A percentile compares a stretch with the other conserved stretches of the same genome.
These are phyloP conservation scores for Aphanomyces astaci DNA, from an alignment of 352 stramenopile genomes.

Conservation along the genomic window DNA sequence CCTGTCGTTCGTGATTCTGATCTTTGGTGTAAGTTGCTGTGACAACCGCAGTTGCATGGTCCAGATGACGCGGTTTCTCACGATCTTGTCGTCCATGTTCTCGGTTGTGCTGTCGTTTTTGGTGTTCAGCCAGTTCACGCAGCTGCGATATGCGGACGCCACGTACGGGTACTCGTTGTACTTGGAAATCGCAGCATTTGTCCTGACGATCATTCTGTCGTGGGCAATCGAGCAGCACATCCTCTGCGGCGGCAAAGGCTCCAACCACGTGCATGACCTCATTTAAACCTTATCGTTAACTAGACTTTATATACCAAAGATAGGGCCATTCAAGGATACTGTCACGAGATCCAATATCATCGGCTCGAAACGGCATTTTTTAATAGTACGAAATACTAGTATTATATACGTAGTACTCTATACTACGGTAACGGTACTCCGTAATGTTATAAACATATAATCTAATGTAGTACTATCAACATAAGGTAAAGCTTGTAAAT, in stretches of 20 bases:
- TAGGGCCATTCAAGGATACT: no score
- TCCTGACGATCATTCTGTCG: not conserved
- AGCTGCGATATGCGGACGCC: not conserved
- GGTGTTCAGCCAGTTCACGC: constrained; percentile 6
- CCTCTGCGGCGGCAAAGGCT: not conserved
- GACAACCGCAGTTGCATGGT: constrained; percentile 16
- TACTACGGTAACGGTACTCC: no score
- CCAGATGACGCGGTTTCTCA: constrained; percentile 7
- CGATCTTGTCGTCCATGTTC: not conserved
- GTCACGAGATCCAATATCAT: no score
- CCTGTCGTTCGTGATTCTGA: constrained; percentile 9
- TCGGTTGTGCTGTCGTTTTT: constrained; percentile 4
- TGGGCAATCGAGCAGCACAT: constrained; percentile 10
- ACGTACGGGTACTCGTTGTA: not conserved
- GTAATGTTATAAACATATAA: no score
- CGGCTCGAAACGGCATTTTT: no score
- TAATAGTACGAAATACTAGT: no score
- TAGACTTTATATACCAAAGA: no score
- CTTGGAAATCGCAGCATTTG: constrained; percentile 4
- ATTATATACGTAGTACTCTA: no score
- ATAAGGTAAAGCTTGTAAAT: no score
- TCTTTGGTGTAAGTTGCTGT: constrained; percentile 7
- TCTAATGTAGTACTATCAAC: no score
- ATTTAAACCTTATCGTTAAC: not conserved
- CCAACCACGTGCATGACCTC: not conserved